phyloP scores from a whole-genome alignment of 495 filamentous ascomycete species.

The Penicillium cinerascens region DNA sequence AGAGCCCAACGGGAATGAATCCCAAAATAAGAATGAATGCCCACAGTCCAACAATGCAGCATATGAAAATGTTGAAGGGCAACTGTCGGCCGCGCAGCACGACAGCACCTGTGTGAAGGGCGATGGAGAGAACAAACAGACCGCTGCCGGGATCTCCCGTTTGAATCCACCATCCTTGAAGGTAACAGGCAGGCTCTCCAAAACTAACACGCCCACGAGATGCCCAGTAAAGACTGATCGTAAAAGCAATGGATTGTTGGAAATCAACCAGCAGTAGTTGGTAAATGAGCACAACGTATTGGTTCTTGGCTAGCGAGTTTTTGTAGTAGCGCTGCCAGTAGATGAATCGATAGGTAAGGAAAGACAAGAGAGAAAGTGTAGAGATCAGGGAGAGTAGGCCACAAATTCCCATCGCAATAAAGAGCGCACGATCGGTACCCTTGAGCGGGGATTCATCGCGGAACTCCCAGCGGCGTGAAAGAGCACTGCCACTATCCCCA shows the following conservation, averaged over 20 bases:
- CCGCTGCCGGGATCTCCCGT: conserved; percentile 66
- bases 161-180: conserved; percentile 69
- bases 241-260: conserved; percentile 65
- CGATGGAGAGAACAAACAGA: conserved; percentile 65
- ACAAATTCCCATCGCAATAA: conserved; percentile 54
- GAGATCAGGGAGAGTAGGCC: conserved; percentile 56
- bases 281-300: conserved; percentile 70
- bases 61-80: conserved; percentile 47
- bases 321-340: conserved; percentile 52
- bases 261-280: conserved; percentile 71
- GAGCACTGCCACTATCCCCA: conserved; percentile 4
- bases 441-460: conserved; percentile 13
- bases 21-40: conserved; percentile 54
- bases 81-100: conserved; percentile 57
- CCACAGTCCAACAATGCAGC: conserved; percentile 51
- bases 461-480: conserved; percentile 24
- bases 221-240: conserved; percentile 61
- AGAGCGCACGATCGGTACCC: conserved; percentile 34
- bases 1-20: conserved; percentile 49
- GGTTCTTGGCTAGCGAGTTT: conserved; percentile 48
- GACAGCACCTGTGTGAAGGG: conserved; percentile 60
- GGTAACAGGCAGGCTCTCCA: conserved; percentile 57
- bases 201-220: conserved; percentile 48
- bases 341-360: conserved; percentile 55
- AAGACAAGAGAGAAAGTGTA: conserved; percentile 47